A percentile compares a stretch with the other conserved stretches of the same genome.
These are phyloP conservation scores for Alternaria incomplexa DNA, from an alignment of 2,329 filamentous ascomycete species.

Conservation along the genomic window DNA sequence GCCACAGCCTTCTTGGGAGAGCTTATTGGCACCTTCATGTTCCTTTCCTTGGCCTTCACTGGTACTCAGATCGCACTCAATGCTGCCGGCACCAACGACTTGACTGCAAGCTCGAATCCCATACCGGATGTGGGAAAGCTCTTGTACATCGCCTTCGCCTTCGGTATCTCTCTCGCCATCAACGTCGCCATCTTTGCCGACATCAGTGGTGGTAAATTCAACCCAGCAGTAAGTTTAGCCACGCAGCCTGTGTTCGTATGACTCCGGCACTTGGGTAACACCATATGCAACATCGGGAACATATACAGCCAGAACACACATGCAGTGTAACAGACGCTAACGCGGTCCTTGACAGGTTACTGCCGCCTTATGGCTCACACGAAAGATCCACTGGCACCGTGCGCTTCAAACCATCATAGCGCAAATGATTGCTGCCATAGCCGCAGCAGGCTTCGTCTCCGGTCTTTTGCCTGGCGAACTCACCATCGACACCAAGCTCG, in stretches of 20 bases:
- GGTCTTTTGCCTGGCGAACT: slow-evolving; percentile 39
- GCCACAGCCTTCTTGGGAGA: slow-evolving; percentile 47
- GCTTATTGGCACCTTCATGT: slow-evolving; percentile 55
- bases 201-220: slow-evolving; percentile 42
- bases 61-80: slow-evolving; percentile 58
- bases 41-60: slow-evolving; percentile 47
- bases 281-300: not conserved
- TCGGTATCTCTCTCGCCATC: slow-evolving; percentile 43
- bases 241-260: not conserved
- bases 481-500: slow-evolving; percentile 30
- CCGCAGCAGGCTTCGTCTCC: slow-evolving; percentile 36
- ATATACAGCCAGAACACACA: not conserved
- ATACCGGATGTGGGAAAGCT: slow-evolving; percentile 36
- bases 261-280: slow-evolving; percentile 28
- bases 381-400: slow-evolving; percentile 30
- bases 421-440: slow-evolving; percentile 39
- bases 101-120: slow-evolving; percentile 13
- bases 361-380: slow-evolving; percentile 27
- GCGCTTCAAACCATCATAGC: slow-evolving; percentile 32
- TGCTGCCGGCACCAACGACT: slow-evolving; percentile 36
- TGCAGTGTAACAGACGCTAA: slow-evolving; percentile 7
- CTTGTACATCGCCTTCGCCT: slow-evolving; percentile 43
- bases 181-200: slow-evolving; percentile 47
- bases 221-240: slow-evolving; percentile 31
- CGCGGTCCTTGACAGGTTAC: slow-evolving; percentile 24